Evolutionary conservation across 371 early-diverging fungal species (phyloP), one percentile per base, ranked within the genome.

Genomic region (Mortierella sp.): DNA sequence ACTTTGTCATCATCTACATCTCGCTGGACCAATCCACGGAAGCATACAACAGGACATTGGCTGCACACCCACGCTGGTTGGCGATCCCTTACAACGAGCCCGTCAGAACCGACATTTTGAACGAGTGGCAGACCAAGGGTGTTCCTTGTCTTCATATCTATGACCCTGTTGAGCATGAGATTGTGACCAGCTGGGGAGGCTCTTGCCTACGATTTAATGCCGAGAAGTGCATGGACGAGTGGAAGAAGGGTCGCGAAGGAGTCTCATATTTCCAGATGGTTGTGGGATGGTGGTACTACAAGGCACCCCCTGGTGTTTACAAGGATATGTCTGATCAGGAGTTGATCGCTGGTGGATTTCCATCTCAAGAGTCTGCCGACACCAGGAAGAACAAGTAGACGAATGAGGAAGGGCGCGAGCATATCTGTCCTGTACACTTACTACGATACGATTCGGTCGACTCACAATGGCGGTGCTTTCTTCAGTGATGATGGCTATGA

Each of bases 131-230:
- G 70, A 81, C 79, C 21, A 78, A 81, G 52, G 81, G 85, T 28
- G 81, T 84, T 1, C 85, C 85, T 2, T 79, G 85, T 28, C 48
- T 84, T 50, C 81, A 81, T 44, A 72, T 84, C 74, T 84, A 84
- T 57, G 81, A 81, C 45, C 85, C 85, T 50, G 74, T 84, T 3
- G 81, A 76, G 28, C 85, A 84, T 34, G 65, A 73, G 28, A 81
- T 84, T 68, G n/a, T 84, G 73, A 84, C 81, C 26, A 84, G 81
- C 77, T 84, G 85, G 85, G 85, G 85, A 48, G 85, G 85, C 8
- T 84, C 85, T 24, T 84, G 85, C 42, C 68, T 84, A 26, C 81
- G 85, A 48, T 84, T 84, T 74, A 84, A 84, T 48, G 65, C 68
- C 28, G 82, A 84, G 24, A 47, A 77, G n/a, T 84, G 85, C 31